Percentiles rank a stretch among this genome's conserved stretches.
phyloP scores from a whole-genome alignment of 805 yeast species.

The Candida manassasensis region DNA sequence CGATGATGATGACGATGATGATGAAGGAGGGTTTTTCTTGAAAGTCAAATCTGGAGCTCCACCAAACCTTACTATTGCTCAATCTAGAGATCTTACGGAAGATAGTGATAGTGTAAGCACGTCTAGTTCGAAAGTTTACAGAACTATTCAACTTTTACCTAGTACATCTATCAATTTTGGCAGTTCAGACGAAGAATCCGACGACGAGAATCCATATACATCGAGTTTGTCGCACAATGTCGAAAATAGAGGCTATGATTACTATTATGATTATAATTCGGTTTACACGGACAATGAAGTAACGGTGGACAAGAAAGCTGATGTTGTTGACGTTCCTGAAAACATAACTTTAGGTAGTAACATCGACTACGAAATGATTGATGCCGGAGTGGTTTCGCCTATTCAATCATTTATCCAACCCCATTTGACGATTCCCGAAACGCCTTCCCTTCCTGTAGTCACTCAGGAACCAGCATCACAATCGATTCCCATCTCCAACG shows the following conservation, averaged over 20 bases:
- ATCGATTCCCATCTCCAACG: too few species aligned
- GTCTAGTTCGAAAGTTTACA: conserved; percentile 25
- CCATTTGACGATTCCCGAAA: too few species aligned
- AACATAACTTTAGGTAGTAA: conserved; percentile 38
- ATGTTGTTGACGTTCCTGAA: conserved; percentile 44
- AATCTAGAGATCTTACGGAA: conserved; percentile 19
- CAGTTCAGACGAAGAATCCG: conserved; percentile 57
- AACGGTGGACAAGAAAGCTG: conserved; percentile 29
- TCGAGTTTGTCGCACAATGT: conserved; percentile 67
- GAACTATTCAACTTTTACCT: conserved; percentile 76
- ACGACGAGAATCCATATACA: conserved; percentile 49
- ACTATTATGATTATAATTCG: conserved; percentile 74
- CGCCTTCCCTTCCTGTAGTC: too few species aligned
- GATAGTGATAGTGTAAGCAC: conserved; percentile 29
- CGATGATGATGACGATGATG: conserved; percentile 48
- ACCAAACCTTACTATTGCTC: conserved; percentile 10
- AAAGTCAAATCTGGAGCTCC: conserved; percentile 39
- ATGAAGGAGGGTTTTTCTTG: conserved; percentile 66
- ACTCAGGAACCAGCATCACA: neutral
- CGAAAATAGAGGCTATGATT: conserved; percentile 71
- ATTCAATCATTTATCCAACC: conserved; percentile 1
- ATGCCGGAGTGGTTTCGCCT: conserved; percentile 1
- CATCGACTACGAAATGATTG: conserved; percentile 34
- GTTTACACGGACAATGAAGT: conserved; percentile 57
- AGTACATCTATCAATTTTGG: conserved; percentile 82